A percentile compares a stretch with the other conserved stretches of the same genome.
These are phyloP conservation scores for Acarospora socialis DNA, from an alignment of 2,329 filamentous ascomycete species.

Conservation along the genomic window DNA sequence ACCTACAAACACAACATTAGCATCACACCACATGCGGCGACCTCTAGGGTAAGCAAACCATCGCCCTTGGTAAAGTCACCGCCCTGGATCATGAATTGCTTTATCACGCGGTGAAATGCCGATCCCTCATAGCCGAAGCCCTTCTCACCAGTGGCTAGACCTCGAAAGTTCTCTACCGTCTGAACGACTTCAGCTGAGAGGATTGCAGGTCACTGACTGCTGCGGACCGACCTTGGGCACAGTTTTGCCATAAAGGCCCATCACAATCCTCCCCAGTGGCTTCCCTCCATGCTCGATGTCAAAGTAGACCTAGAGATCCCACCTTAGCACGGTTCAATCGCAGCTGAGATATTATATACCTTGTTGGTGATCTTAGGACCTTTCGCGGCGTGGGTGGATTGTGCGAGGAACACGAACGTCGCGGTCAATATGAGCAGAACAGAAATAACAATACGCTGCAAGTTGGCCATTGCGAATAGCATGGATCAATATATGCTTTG, in stretches of 20 bases:
- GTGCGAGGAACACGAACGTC: constrained; percentile 59
- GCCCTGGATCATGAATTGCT: constrained; percentile 57
- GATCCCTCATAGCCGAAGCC: constrained; percentile 54
- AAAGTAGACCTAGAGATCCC: constrained; percentile 42
- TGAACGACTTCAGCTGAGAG: too few relatives aligned
- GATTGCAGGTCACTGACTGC: too few relatives aligned
- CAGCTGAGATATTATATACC: constrained; percentile 31
- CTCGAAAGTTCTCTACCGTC: constrained; percentile 52
- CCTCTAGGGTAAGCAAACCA: constrained; percentile 22
- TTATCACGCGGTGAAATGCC: constrained; percentile 56
- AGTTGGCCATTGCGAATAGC: constrained; percentile 51
- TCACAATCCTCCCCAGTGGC: constrained; percentile 44
- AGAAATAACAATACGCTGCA: constrained; percentile 57
- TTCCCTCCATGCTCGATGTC: constrained; percentile 51
- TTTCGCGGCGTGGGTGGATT: constrained; percentile 59
- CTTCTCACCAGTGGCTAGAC: constrained; percentile 52
- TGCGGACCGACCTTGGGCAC: constrained; percentile 44
- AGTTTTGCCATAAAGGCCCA: constrained; percentile 54
- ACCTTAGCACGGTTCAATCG: too few relatives aligned
- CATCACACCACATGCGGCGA: neutral
- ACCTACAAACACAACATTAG: constrained; percentile 23
- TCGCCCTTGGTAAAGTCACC: constrained; percentile 53
- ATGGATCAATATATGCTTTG: constrained; percentile 16
- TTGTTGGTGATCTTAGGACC: constrained; percentile 94
- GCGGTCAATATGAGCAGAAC: constrained; percentile 64